These are phyloP conservation scores for Ceratobasidium sp. DNA, from an alignment of 1,284 basidiomycete genomes.

Conservation along the genomic window DNA sequence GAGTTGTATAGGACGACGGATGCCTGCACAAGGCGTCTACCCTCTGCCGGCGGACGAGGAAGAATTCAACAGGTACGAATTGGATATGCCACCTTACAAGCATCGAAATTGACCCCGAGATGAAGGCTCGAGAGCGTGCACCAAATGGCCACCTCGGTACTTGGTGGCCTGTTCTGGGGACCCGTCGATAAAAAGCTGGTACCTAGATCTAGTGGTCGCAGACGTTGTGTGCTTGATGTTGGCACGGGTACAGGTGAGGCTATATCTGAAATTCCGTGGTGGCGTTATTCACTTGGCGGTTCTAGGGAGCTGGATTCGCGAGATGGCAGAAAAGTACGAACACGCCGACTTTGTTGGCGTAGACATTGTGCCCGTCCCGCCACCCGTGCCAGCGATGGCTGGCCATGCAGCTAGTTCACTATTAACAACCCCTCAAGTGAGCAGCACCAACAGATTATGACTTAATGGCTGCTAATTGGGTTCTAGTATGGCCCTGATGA, in stretches of 20 bases:
- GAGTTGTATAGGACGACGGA: conserved; percentile 34
- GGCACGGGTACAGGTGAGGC: conserved; percentile 39
- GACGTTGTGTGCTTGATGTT: conserved; percentile 43
- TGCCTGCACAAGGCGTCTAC: conserved; percentile 43
- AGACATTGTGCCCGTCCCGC: conserved; percentile 43
- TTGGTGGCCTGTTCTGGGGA: conserved; percentile 42
- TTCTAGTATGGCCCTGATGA: neutral
- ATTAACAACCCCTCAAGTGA: conserved; percentile 33
- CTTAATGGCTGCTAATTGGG: conserved; percentile 2
- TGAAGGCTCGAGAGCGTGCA: conserved; percentile 42
- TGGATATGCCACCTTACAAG: neutral
- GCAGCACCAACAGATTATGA: neutral
- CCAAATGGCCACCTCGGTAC: conserved; percentile 43
- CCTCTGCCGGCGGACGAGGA: conserved; percentile 44
- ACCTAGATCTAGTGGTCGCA: conserved; percentile 36
- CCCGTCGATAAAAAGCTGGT: conserved; percentile 42
- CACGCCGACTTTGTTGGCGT: conserved; percentile 41
- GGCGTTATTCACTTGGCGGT: neutral
- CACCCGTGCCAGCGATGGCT: conserved; percentile 37
- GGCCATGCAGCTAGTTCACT: neutral
- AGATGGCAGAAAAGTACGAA: conserved; percentile 43
- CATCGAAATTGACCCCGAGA: neutral
- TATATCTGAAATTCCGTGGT: neutral
- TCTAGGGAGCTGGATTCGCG: conserved; percentile 43
- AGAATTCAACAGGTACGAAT: conserved; percentile 43